Evolutionary conservation across 2,329 filamentous ascomycete species (phyloP).

Genomic region (Stromatinia cepivora): DNA sequence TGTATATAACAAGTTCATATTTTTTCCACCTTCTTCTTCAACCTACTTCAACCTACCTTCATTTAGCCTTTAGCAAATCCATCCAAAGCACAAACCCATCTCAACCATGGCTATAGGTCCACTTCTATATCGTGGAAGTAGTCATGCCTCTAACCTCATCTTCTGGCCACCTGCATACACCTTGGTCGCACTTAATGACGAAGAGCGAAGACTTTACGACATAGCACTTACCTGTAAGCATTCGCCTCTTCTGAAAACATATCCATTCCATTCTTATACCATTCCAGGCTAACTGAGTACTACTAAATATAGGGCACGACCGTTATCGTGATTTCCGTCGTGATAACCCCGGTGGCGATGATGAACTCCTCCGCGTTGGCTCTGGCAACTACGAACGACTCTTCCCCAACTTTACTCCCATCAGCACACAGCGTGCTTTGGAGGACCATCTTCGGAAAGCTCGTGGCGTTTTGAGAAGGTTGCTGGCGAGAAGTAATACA

Average conservation of each 20-base stretch:
- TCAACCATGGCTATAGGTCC: neutral
- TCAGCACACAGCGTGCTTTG: neutral
- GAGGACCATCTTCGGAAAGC: neutral
- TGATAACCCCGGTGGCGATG: neutral
- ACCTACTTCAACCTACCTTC: neutral
- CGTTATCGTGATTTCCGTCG: neutral
- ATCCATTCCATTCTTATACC: neutral
- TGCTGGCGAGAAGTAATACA: neutral
- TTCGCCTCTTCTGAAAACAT: too few species aligned
- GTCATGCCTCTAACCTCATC: neutral
- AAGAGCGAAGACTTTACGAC: neutral
- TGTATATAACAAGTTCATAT: too few species aligned
- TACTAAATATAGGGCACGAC: neutral
- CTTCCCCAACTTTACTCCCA: neutral
- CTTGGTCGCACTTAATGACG: neutral
- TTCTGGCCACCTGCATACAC: neutral
- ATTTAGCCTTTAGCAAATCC: neutral
- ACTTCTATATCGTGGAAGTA: neutral
- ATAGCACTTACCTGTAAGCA: neutral
- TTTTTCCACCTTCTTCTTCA: neutral
- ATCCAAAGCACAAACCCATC: neutral
- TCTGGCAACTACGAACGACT: neutral
- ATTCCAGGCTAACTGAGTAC: neutral
- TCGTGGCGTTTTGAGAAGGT: neutral
- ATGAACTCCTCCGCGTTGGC: neutral